Evolutionary conservation across 352 stramenopile species (phyloP), one percentile per base, ranked within the genome.

Genomic region (Salisapilia sapeloensis): DNA sequence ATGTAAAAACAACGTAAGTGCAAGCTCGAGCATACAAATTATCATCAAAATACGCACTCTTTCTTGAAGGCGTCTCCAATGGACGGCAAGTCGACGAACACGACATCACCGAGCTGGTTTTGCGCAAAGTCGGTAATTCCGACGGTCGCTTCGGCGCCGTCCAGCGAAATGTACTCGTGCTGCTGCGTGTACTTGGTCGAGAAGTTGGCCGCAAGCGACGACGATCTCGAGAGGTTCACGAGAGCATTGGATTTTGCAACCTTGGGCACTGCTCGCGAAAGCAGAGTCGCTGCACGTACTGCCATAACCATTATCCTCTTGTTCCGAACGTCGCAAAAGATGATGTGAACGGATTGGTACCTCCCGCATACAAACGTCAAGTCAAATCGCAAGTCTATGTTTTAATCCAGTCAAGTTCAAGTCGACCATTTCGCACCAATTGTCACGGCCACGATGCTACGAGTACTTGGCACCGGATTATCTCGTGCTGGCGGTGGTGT

Each of bases 91-190:
- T 98, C 93, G 8, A 99, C 92, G 59, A 94, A 98, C 26, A 99
- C 94, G 37, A 92, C 70, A 55, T 99, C 94, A 27, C 95, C 95
- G 26, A 99, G 65, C 46, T 83, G 91, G 53, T 95, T 90, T 56
- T 97, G 85, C 16, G 95, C 95, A 60, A 96, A 97, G 55, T 97
- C 86, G 29, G 93, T 98, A 65, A 99, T 98, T 50, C 95, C 95
- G 48, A 97, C 60, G 17, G 74, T 95, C 44, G 62, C 83, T 38
- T 74, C 50, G 42, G 71, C 76, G 48, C 75, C 75, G 40, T 81
- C 66, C 30, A 89, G 38, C 45, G 45, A 67, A 42, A 89, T 57
- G 56, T 89, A 89, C 67, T 89, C 74, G 58, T 89, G 74, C 51
- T 79, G 56, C 39, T 61, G 55, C 34, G 74, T 84, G 66, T 80